A percentile compares a stretch with the other conserved stretches of the same genome.
phyloP scores from a whole-genome alignment of 257 asterid species.

The Coffea canephora region DNA sequence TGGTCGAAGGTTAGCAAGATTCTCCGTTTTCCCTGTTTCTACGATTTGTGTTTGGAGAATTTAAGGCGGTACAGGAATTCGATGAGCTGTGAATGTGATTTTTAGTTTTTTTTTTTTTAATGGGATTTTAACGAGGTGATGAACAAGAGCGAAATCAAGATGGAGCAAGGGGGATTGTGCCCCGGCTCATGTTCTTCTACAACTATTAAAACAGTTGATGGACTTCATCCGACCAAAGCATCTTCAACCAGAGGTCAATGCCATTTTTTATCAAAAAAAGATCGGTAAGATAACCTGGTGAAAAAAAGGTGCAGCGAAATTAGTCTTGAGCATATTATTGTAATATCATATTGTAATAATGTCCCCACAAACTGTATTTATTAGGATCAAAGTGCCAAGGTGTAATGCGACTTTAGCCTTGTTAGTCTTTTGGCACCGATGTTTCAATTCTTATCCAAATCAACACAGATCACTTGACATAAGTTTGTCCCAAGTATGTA shows the following conservation, averaged over 20 bases:
- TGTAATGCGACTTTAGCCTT: too few species aligned
- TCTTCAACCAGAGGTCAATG: background rate
- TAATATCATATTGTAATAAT: too few species aligned
- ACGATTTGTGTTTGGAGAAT: background rate
- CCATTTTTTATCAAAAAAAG: too few species aligned
- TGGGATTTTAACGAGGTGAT: conserved; percentile 12
- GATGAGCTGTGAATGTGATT: background rate
- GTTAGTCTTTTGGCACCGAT: too few species aligned
- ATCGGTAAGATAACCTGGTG: too few species aligned
- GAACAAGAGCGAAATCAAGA: background rate
- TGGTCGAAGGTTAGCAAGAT: background rate
- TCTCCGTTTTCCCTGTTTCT: background rate
- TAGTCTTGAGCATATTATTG: too few species aligned
- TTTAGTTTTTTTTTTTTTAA: background rate
- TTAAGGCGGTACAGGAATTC: background rate
- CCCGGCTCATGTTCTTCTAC: background rate
- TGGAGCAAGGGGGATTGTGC: conserved; percentile 10
- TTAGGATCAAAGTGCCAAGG: too few species aligned
- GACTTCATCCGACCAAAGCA: conserved; percentile 1
- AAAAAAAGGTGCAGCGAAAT: too few species aligned
- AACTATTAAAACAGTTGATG: background rate
- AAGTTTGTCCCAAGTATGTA: too few species aligned
- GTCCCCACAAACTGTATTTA: too few species aligned
- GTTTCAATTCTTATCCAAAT: too few species aligned
- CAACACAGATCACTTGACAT: too few species aligned